These are phyloP conservation scores for Lumnitzera racemosa DNA, from an alignment of 345 rosid species.

Conservation along the genomic window DNA sequence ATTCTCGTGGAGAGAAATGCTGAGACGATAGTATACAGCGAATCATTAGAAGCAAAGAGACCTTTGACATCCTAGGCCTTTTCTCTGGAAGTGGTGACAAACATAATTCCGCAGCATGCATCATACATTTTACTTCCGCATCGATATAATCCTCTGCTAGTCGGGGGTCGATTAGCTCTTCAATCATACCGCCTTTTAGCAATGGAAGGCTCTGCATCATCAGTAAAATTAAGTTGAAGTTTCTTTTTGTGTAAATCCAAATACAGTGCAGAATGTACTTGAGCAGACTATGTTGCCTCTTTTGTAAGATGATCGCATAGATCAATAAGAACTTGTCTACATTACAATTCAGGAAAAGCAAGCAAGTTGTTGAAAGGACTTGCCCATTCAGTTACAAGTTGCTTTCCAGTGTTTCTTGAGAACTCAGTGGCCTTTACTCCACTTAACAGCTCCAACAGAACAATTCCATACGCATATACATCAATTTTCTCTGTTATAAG, in stretches of 20 bases:
- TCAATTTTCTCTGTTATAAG: slow-evolving; percentile 36
- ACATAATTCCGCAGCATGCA: slow-evolving; percentile 32
- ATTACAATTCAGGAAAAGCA: background rate
- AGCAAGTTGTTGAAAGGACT: background rate
- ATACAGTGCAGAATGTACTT: background rate
- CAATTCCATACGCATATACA: slow-evolving; percentile 35
- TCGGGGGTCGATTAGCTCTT: slow-evolving; percentile 26
- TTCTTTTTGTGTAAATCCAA: too few relatives aligned
- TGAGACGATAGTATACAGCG: background rate
- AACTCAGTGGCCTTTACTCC: slow-evolving; percentile 29
- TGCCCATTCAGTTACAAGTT: slow-evolving; percentile 28
- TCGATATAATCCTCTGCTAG: slow-evolving; percentile 13
- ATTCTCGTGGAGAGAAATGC: background rate
- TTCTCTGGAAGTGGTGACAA: slow-evolving; percentile 21
- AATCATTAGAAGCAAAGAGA: background rate
- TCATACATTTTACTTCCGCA: slow-evolving; percentile 27
- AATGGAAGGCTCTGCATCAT: slow-evolving; percentile 26
- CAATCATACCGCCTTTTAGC: slow-evolving; percentile 15
- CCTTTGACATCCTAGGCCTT: slow-evolving; percentile 39
- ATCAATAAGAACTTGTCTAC: background rate
- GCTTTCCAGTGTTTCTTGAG: slow-evolving; percentile 25
- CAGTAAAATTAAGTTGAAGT: background rate
- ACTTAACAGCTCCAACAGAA: slow-evolving; percentile 29
- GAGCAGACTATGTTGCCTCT: background rate
- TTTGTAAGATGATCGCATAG: background rate